Evolutionary conservation across 2,329 filamentous ascomycete species (phyloP).

Genomic region (Seiridium unicorne): DNA sequence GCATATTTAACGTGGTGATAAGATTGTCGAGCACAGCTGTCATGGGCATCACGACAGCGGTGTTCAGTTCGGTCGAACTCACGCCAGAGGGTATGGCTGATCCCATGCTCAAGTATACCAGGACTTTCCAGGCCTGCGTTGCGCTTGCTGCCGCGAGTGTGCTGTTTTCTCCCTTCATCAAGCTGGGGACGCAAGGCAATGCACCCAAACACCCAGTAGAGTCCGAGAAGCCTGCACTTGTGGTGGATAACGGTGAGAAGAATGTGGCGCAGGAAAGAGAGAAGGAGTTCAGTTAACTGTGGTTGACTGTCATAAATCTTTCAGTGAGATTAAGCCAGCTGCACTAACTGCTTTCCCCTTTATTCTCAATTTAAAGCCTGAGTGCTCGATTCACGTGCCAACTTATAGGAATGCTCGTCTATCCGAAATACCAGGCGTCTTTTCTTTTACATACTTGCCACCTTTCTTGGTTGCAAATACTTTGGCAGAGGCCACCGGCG

Average conservation of each 20-base stretch:
- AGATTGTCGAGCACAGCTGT: constrained; percentile 59
- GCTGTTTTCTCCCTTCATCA: constrained; percentile 49
- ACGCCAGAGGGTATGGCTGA: constrained; percentile 31
- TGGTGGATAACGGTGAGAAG: background rate
- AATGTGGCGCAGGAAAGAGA: background rate
- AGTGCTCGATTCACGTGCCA: too few species aligned
- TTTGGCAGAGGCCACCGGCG: too few species aligned
- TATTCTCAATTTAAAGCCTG: too few species aligned
- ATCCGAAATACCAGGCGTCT: too few species aligned
- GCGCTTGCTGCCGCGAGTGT: constrained; percentile 41
- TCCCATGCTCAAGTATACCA: constrained; percentile 46
- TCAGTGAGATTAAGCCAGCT: too few species aligned
- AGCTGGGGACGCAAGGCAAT: constrained; percentile 50
- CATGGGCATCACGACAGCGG: constrained; percentile 60
- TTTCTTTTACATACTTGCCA: too few species aligned
- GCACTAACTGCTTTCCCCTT: too few species aligned
- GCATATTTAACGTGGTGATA: constrained; percentile 62
- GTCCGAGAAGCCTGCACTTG: background rate
- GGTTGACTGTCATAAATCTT: too few species aligned
- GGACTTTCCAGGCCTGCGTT: constrained; percentile 48
- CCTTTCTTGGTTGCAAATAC: too few species aligned
- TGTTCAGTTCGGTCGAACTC: constrained; percentile 50
- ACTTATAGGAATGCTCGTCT: too few species aligned
- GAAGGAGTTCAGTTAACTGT: background rate
- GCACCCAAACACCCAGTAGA: constrained; percentile 12